Evolutionary conservation across 768 basidiomycete genomes (phyloP).

Genomic region (Tricholoma terreum): DNA sequence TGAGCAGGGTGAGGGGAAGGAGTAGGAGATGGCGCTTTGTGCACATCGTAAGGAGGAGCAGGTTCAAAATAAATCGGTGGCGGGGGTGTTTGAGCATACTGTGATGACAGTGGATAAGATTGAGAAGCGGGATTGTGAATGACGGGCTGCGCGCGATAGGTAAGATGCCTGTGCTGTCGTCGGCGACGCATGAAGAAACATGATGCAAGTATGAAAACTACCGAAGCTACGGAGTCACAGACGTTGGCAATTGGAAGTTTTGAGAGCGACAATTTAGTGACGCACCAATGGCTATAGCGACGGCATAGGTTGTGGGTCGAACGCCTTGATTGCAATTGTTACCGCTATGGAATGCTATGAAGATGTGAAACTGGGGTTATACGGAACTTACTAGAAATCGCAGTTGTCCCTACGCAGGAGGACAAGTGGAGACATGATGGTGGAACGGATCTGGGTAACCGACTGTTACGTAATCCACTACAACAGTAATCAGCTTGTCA

Average conservation of each 20-base stretch:
- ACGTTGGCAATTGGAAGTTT: not conserved
- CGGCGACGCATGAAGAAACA: conserved; percentile 7
- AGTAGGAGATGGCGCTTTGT: not conserved
- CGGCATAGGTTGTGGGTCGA: conserved; percentile 10
- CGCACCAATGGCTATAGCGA: conserved; percentile 7
- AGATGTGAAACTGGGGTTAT: not conserved
- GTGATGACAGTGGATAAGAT: not conserved
- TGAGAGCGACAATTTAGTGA: not conserved
- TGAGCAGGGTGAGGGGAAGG: not conserved
- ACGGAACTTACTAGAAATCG: conserved; percentile 1
- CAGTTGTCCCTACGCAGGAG: conserved; percentile 2
- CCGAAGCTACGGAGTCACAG: not conserved
- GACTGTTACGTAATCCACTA: not conserved
- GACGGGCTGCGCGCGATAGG: not conserved
- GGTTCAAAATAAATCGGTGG: conserved; percentile 9
- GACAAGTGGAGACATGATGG: not conserved
- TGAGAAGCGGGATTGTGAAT: not conserved
- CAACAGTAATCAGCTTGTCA: too few relatives aligned
- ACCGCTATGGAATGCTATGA: not conserved
- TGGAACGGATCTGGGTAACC: not conserved
- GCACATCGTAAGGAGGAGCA: conserved; percentile 12
- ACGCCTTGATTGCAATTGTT: conserved; percentile 4
- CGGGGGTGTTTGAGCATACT: not conserved
- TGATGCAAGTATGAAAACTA: conserved; percentile 1
- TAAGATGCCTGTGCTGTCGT: not conserved